Conservation (phyloP, 129 eudicot species). For the Tanacetum coccineum region DNA sequence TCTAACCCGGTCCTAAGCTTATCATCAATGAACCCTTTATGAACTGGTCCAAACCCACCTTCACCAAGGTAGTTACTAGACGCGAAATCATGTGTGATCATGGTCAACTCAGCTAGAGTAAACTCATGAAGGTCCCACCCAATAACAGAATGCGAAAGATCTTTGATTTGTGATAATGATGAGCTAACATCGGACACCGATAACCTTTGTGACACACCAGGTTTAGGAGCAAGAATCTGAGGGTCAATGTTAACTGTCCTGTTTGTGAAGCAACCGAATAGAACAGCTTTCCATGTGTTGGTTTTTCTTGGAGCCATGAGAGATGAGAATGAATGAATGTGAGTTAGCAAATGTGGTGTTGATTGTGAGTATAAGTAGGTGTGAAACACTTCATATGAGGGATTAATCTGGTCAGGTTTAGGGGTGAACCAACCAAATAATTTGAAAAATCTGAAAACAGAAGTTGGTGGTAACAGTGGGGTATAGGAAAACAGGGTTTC, state of each 20-base stretch:
- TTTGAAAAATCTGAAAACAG: conserved; percentile 26
- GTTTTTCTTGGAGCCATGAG: conserved; percentile 33
- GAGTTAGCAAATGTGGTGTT: conserved; percentile 4
- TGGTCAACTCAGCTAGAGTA: conserved; percentile 52
- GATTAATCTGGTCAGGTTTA: conserved; percentile 27
- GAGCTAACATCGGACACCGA: conserved; percentile 64
- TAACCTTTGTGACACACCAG: conserved; percentile 42
- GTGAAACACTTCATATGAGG: conserved; percentile 11
- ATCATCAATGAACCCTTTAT: conserved; percentile 81
- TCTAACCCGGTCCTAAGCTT: conserved; percentile 56
- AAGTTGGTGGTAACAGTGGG: conserved; percentile 33
- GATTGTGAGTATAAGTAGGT: conserved; percentile 33
- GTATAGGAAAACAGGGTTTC: too few relatives aligned
- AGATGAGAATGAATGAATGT: neutral
- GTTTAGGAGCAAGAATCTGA: conserved; percentile 28
- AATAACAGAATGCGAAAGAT: conserved; percentile 45
- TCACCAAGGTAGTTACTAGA: conserved; percentile 67
- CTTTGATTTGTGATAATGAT: conserved; percentile 34
- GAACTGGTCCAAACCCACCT: conserved; percentile 93
- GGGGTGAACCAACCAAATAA: conserved; percentile 32
- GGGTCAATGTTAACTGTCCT: conserved; percentile 26
- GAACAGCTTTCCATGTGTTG: conserved; percentile 35
- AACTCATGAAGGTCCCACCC: conserved; percentile 73
- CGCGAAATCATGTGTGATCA: conserved; percentile 63
- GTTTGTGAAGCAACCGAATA: conserved; percentile 48